phyloP scores from a whole-genome alignment of 2,329 filamentous ascomycete species.

The Aureobasidium namibiae region DNA sequence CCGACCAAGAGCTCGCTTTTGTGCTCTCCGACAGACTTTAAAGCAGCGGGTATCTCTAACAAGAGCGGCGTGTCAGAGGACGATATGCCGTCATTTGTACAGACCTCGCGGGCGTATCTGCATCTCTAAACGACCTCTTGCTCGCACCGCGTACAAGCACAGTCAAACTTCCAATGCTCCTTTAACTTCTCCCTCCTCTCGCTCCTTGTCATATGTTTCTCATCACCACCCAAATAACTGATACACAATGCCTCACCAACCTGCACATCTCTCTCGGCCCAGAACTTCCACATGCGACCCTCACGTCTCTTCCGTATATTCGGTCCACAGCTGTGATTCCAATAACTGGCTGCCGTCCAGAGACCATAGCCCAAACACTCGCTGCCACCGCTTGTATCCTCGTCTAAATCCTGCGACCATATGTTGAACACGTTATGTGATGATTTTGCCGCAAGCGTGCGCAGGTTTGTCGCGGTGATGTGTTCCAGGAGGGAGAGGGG shows the following conservation, averaged over 20 bases:
- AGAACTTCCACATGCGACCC: slow-evolving; percentile 36
- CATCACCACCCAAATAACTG: slow-evolving; percentile 41
- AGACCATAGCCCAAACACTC: slow-evolving; percentile 43
- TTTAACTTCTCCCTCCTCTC: slow-evolving; percentile 31
- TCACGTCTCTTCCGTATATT: slow-evolving; percentile 35
- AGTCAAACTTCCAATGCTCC: slow-evolving; percentile 39
- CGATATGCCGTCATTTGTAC: background rate
- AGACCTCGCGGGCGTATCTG: background rate
- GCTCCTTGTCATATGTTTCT: slow-evolving; percentile 29
- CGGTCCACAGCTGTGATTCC: slow-evolving; percentile 40
- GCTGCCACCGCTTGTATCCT: slow-evolving; percentile 29
- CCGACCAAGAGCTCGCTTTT: background rate
- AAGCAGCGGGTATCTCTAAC: background rate
- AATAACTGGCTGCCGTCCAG: slow-evolving; percentile 40
- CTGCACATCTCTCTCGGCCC: slow-evolving; percentile 26
- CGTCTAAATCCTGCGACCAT: slow-evolving; percentile 27
- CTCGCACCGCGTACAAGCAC: slow-evolving; percentile 33
- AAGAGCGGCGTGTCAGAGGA: background rate
- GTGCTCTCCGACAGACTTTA: background rate
- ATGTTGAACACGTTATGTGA: slow-evolving; percentile 43
- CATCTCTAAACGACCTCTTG: background rate
- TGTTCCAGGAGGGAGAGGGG: slow-evolving; percentile 28
- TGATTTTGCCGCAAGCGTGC: slow-evolving; percentile 31
- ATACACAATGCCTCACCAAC: slow-evolving; percentile 39
- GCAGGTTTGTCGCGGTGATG: slow-evolving; percentile 28